Conservation (phyloP, 176 grass and related monocot genomes). For the Oryza nivara region DNA sequence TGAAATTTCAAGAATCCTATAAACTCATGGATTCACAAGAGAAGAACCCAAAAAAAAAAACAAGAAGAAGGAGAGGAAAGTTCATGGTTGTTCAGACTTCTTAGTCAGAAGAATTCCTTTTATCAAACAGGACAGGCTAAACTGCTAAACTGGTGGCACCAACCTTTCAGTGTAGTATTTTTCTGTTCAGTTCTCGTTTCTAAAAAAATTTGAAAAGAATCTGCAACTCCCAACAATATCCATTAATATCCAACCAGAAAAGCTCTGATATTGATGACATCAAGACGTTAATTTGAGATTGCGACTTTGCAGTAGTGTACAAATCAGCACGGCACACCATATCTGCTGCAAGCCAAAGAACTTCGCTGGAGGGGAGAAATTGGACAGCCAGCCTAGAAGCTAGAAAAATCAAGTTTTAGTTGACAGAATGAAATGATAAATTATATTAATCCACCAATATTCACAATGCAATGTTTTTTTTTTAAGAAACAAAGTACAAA, state of each 20-base stretch:
- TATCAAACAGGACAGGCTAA: background rate
- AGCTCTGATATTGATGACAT: background rate
- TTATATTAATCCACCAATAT: background rate
- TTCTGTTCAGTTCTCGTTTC: background rate
- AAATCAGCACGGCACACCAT: background rate
- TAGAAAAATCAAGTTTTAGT: background rate
- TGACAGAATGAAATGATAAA: background rate
- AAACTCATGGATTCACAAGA: constrained; percentile 21
- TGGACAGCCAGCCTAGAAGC: background rate
- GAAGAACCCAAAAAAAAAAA: background rate
- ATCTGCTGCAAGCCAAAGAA: background rate
- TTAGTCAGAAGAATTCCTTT: constrained; percentile 5
- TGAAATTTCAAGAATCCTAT: background rate
- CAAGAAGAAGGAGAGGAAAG: background rate
- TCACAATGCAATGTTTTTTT: background rate
- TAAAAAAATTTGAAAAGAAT: background rate
- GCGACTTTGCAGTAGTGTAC: background rate
- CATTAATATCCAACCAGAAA: background rate
- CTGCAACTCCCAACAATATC: background rate
- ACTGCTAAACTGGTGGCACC: background rate
- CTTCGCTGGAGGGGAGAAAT: background rate
- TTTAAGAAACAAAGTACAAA: too few species aligned
- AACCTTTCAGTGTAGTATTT: background rate
- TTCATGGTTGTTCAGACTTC: constrained; percentile 36
- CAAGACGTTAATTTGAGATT: background rate